Evolutionary conservation across 345 rosid species (phyloP).

Genomic region (Citrus inodora): DNA sequence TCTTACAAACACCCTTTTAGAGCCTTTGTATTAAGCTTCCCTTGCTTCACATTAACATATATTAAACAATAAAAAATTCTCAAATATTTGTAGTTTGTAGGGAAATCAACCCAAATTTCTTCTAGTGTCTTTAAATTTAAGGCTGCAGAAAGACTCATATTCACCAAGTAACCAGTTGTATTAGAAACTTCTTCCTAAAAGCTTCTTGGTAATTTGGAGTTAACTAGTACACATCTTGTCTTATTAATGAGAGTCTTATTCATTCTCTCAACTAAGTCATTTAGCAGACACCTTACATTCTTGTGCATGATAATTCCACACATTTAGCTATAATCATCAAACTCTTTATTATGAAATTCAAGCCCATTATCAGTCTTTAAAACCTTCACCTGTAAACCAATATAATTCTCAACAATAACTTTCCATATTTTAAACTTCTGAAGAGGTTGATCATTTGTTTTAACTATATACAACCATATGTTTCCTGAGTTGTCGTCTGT

Average conservation of each 20-base stretch:
- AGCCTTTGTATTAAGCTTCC: too few species aligned
- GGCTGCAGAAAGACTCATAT: fast-evolving
- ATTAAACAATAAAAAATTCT: not conserved
- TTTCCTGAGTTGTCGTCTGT: too few species aligned
- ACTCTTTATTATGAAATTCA: too few species aligned
- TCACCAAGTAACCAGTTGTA: not conserved
- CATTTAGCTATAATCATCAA: not conserved
- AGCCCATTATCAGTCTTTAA: too few species aligned
- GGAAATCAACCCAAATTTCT: fast-evolving
- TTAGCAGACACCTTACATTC: too few species aligned
- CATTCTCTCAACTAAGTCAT: fast-evolving
- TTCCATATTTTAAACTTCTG: too few species aligned
- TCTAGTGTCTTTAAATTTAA: not conserved
- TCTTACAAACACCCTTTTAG: too few species aligned
- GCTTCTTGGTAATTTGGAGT: not conserved
- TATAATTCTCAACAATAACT: too few species aligned
- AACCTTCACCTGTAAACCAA: too few species aligned
- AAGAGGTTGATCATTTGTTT: too few species aligned
- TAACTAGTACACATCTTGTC: not conserved
- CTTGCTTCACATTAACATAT: not conserved
- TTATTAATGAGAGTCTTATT: not conserved
- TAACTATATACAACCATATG: too few species aligned
- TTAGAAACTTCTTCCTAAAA: not conserved
- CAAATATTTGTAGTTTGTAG: not conserved
- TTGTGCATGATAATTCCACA: not conserved